Evolutionary conservation across 306 rosid genomes (phyloP).

Genomic region (Nissolia schottii): DNA sequence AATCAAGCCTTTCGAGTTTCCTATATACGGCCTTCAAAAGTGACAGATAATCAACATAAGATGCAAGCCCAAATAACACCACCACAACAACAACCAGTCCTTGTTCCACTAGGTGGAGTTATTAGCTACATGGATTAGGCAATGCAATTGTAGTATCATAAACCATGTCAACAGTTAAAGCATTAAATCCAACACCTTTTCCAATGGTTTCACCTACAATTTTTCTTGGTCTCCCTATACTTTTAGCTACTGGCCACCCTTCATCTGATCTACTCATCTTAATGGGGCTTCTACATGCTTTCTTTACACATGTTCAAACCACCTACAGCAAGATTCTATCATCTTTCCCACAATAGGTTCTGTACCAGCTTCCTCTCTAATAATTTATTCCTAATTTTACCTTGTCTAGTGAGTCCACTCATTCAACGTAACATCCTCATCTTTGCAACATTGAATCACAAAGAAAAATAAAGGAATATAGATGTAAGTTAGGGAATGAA

Average conservation of each 20-base stretch:
- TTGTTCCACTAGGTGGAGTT: too few species aligned
- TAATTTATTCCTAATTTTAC: background rate
- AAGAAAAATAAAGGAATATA: background rate
- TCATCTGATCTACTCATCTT: background rate
- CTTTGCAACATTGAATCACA: background rate
- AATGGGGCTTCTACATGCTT: background rate
- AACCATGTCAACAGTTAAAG: background rate
- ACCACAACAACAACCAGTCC: background rate
- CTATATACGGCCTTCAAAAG: background rate
- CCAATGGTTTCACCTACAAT: background rate
- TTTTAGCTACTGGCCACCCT: background rate
- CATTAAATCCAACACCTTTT: background rate
- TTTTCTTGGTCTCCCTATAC: background rate
- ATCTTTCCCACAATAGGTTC: background rate
- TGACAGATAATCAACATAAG: background rate
- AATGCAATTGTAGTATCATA: background rate
- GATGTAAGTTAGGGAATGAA: background rate
- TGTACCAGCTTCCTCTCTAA: background rate
- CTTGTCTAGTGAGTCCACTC: background rate
- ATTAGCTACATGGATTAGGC: too few species aligned
- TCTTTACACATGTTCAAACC: background rate
- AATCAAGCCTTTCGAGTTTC: constrained; percentile 7
- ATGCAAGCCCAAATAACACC: background rate
- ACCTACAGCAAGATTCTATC: background rate
- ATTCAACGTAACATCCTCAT: background rate